A percentile compares a stretch with the other conserved stretches of the same genome.
phyloP scores from a whole-genome alignment of 2,329 filamentous ascomycete species.

The Teratosphaeria epicoccoides region DNA sequence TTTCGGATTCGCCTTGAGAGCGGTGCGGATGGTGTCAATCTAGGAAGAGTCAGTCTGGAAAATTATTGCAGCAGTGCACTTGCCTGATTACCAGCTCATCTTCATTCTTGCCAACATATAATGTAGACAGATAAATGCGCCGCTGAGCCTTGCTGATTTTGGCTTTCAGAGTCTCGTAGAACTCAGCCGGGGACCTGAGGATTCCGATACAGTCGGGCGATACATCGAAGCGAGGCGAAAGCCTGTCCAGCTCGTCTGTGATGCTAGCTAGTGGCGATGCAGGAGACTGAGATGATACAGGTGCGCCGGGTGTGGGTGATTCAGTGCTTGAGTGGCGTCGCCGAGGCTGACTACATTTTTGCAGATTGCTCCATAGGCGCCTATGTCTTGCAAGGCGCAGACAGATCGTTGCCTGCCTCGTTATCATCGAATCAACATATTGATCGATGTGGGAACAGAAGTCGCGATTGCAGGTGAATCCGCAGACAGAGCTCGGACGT shows the following conservation, averaged over 20 bases:
- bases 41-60: slow-evolving; percentile 21
- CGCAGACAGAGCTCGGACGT: background rate
- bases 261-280: slow-evolving; percentile 49
- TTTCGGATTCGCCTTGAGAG: slow-evolving; percentile 61
- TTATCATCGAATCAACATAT: slow-evolving; percentile 19
- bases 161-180: slow-evolving; percentile 80
- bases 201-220: slow-evolving; percentile 70
- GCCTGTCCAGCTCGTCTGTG: slow-evolving; percentile 68
- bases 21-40: slow-evolving; percentile 66
- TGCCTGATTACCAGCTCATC: slow-evolving; percentile 56
- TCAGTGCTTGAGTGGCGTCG: slow-evolving; percentile 16
- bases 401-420: slow-evolving; percentile 17
- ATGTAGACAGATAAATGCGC: slow-evolving; percentile 83
- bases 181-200: slow-evolving; percentile 69
- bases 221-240: slow-evolving; percentile 85
- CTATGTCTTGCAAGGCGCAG: slow-evolving; percentile 12
- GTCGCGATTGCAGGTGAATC: slow-evolving; percentile 1
- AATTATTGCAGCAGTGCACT: background rate
- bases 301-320: slow-evolving; percentile 9
- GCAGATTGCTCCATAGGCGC: background rate
- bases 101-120: slow-evolving; percentile 93
- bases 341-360: slow-evolving; percentile 11
- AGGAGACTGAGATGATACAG: slow-evolving; percentile 16
- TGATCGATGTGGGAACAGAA: background rate
- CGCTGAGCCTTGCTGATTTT: slow-evolving; percentile 72